phyloP scores from a whole-genome alignment of 129 eudicot species.

The Flaveria brownii region DNA sequence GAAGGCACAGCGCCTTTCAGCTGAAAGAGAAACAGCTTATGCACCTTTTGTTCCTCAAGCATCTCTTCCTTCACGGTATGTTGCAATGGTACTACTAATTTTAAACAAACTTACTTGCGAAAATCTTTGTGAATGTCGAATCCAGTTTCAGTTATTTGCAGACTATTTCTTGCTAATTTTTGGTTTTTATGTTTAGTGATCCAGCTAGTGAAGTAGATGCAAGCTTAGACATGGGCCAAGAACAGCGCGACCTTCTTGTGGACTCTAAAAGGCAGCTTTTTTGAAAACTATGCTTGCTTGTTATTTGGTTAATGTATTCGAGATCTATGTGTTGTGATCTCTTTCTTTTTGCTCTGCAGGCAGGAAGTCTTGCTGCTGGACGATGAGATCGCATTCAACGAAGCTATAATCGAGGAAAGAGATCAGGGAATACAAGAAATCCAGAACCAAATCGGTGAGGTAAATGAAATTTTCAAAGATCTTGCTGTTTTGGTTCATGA shows the following conservation, averaged over 20 bases:
- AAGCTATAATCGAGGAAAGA: constrained; percentile 79
- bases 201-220: constrained; percentile 40
- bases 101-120: not conserved
- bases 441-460: constrained; percentile 69
- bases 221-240: constrained; percentile 39
- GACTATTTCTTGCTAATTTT: not conserved
- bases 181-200: constrained; percentile 35
- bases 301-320: not conserved
- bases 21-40: constrained; percentile 66
- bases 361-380: constrained; percentile 55
- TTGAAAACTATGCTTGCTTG: not conserved
- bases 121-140: not conserved
- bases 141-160: not conserved
- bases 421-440: constrained; percentile 81
- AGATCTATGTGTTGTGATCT: constrained; percentile 8
- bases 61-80: constrained; percentile 43
- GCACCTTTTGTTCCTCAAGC: constrained; percentile 53
- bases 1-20: constrained; percentile 78
- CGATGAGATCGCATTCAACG: constrained; percentile 65
- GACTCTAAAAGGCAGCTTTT: constrained; percentile 56
- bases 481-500: constrained; percentile 66
- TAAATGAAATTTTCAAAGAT: constrained; percentile 72
- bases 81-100: not conserved
- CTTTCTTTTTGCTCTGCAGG: constrained; percentile 38
- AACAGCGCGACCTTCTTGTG: constrained; percentile 49